Base-by-base conservation (phyloP, 768 basidiomycete species). In the Hygrocybe coccinea region DNA sequence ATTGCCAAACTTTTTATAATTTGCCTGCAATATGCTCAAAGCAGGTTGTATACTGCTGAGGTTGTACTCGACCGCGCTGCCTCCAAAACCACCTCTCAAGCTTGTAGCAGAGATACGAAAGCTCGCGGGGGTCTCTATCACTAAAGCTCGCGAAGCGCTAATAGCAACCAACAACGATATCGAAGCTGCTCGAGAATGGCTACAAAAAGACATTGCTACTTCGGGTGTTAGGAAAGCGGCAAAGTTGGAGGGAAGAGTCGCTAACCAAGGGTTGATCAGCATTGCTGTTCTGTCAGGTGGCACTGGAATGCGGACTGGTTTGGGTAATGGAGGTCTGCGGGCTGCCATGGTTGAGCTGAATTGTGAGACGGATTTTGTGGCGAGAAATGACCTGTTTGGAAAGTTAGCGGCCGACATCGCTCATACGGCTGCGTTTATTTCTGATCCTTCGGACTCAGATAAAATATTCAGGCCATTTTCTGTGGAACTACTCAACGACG, bases 301-400 rank as follows among this genome's bases (percentile, higher is more conserved):
- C 14, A 71, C 73, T 19, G 77, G 76, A 15, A 60, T 71, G 34
- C 67, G 64, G 46, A 66, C 17, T 10, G 72, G 64, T 36, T 59
- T 60, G 36, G 69, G 70, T 6, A 68, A 68, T 17, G 78, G 77
- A 1, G 77, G 80, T 37, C 71, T 89, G 35, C 82, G 90, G 36
- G 92, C 89, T 10, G 85, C 87, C 17, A 88, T 97, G 81, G 75
- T 97, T 55, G 95, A 98, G 70, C 76, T 97, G 58, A 91, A 91
- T 62, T 97, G 95, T 74, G 95, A 98, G 74, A 97, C 95, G 51
- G 95, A 98, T 73, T 98, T 97, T 67, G 95, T 98, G 25, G 91
- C 85, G 21, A 74, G 90, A 60, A 95, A 91, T 63, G 82, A 86
- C 56, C 75, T 92, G 11, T 98, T 98, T 64, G 77, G 82, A 14